Conservation (phyloP, 176 grass and related monocot genomes). For the Zea luxurians region DNA sequence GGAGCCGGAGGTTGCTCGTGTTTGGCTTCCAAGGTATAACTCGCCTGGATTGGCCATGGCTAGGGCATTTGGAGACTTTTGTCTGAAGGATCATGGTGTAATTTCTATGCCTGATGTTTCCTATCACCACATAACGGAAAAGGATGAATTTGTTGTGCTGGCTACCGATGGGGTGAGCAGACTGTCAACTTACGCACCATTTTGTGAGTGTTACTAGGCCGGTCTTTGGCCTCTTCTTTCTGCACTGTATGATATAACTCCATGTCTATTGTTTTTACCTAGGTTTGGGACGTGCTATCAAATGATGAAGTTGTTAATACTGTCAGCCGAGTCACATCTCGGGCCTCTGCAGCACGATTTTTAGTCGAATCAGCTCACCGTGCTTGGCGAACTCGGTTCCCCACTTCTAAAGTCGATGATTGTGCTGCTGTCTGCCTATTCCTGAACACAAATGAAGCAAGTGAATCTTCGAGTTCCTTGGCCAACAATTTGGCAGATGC, state of each 20-base stretch:
- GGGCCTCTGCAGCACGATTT: slow-evolving; percentile 51
- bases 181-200: slow-evolving; percentile 4
- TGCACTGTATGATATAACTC: neutral
- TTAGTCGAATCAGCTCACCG: slow-evolving; percentile 63
- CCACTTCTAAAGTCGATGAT: slow-evolving; percentile 74
- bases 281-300: slow-evolving; percentile 90
- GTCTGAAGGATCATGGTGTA: slow-evolving; percentile 82
- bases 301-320: slow-evolving; percentile 72
- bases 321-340: slow-evolving; percentile 54
- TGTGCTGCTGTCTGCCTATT: slow-evolving; percentile 83
- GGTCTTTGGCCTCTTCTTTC: neutral
- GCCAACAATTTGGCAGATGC: slow-evolving; percentile 29
- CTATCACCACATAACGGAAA: slow-evolving; percentile 53
- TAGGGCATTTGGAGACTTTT: slow-evolving; percentile 90
- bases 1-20: slow-evolving; percentile 74
- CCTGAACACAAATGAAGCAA: slow-evolving; percentile 50
- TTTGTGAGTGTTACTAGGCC: slow-evolving; percentile 8
- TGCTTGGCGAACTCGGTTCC: slow-evolving; percentile 67
- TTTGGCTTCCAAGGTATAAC: slow-evolving; percentile 83
- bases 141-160: slow-evolving; percentile 79
- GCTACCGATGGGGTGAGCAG: slow-evolving; percentile 76
- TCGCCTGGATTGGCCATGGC: slow-evolving; percentile 90
- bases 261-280: too few relatives aligned
- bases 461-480: slow-evolving; percentile 37
- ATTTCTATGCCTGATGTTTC: slow-evolving; percentile 80